Conservation (phyloP, 1,284 basidiomycete species). For the Cryptococcus amylolentus region DNA sequence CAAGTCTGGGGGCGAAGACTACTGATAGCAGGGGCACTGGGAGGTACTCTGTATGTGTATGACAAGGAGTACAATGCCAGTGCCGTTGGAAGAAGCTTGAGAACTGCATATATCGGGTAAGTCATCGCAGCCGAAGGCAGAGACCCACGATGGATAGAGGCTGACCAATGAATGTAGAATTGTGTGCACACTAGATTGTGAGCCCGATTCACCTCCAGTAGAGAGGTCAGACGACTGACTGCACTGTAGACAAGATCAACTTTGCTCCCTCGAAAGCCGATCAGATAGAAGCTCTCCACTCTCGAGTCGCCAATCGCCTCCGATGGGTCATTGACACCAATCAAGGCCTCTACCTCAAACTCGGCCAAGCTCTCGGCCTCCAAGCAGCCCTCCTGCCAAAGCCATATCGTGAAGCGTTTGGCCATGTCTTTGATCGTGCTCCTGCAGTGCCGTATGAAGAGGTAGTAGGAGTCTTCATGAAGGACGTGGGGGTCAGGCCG, state of each 20-base stretch:
- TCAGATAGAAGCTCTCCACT: constrained; percentile 70
- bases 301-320: constrained; percentile 73
- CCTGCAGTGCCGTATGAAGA: constrained; percentile 72
- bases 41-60: constrained; percentile 55
- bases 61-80: constrained; percentile 67
- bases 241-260: constrained; percentile 65
- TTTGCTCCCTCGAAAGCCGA: constrained; percentile 64
- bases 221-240: background rate
- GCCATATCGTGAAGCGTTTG: constrained; percentile 75
- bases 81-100: constrained; percentile 60
- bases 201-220: constrained; percentile 5
- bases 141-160: too few species aligned
- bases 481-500: constrained; percentile 66
- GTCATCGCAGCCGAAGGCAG: constrained; percentile 4
- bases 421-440: constrained; percentile 77
- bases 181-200: constrained; percentile 47
- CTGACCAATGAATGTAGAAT: constrained; percentile 22
- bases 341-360: constrained; percentile 85
- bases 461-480: constrained; percentile 59
- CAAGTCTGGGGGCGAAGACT: constrained; percentile 24
- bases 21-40: constrained; percentile 29
- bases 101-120: constrained; percentile 63
- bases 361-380: constrained; percentile 62
- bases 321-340: constrained; percentile 71
- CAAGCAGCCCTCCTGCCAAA: constrained; percentile 77